These are phyloP conservation scores for Mycena belliarum DNA, from an alignment of 768 basidiomycete species.

Conservation along the genomic window DNA sequence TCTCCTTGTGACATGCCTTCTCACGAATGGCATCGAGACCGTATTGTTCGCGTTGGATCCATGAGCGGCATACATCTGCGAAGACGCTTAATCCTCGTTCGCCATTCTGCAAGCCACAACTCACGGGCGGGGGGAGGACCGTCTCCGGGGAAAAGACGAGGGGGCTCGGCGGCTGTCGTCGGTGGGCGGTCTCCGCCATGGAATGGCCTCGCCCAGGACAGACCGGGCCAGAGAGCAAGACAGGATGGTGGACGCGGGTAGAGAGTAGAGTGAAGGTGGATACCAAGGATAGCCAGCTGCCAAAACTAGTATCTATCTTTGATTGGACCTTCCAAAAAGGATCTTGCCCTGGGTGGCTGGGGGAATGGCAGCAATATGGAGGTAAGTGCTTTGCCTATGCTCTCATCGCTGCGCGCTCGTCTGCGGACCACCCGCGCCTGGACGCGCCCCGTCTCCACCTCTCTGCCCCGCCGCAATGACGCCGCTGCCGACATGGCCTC, in stretches of 20 bases:
- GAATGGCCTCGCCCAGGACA: conserved; percentile 23
- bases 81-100: too few relatives aligned
- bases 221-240: conserved; percentile 23
- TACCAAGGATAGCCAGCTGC: conserved; percentile 12
- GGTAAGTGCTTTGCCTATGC: too few relatives aligned
- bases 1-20: conserved; percentile 89
- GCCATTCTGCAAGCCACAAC: too few relatives aligned
- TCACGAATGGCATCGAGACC: conserved; percentile 90
- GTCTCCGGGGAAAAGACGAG: conserved; percentile 76
- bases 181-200: conserved; percentile 55
- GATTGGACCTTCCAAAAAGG: too few relatives aligned
- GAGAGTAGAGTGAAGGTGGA: conserved; percentile 20
- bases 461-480: not conserved
- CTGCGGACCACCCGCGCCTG: not conserved
- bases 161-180: conserved; percentile 73
- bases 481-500: not conserved
- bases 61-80: conserved; percentile 41
- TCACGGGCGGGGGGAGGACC: conserved; percentile 54
- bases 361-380: too few relatives aligned
- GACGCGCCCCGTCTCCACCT: not conserved
- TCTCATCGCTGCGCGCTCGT: not conserved
- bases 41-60: conserved; percentile 51
- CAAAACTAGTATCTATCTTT: not conserved
- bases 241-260: conserved; percentile 26
- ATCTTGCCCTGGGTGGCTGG: too few relatives aligned